A percentile compares a stretch with the other conserved stretches of the same genome.
phyloP scores from a whole-genome alignment of 2,329 filamentous ascomycete species.

The Diaporthe sp. region DNA sequence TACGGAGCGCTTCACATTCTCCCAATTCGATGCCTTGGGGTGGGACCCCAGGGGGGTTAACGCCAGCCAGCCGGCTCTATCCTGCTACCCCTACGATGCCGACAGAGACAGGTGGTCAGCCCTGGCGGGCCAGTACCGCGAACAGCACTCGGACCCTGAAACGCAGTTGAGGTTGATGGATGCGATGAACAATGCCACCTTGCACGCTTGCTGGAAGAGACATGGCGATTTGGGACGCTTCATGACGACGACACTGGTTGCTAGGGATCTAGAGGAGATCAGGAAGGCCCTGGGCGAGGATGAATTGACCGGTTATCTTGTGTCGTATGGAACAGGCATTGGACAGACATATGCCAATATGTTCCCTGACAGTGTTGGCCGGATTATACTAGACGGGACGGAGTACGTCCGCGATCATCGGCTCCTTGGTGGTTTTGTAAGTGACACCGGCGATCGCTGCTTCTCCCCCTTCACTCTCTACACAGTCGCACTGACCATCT shows the following conservation, averaged over 20 bases:
- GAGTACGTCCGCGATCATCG: constrained; percentile 63
- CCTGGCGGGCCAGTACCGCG: constrained; percentile 55
- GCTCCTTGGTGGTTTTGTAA: constrained; percentile 57
- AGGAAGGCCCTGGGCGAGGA: constrained; percentile 60
- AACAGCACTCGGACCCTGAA: constrained; percentile 52
- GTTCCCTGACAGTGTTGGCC: constrained; percentile 63
- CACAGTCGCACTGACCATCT: background rate
- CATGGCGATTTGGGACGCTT: constrained; percentile 63
- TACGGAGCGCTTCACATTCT: constrained; percentile 58
- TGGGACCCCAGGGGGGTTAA: constrained; percentile 70
- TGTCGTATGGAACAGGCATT: constrained; percentile 67
- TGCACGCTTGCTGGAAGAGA: constrained; percentile 58
- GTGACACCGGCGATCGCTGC: background rate
- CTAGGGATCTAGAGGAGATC: constrained; percentile 64
- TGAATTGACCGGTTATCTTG: constrained; percentile 63
- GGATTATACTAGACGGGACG: constrained; percentile 64
- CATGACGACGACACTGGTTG: constrained; percentile 61
- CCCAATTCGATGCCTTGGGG: constrained; percentile 63
- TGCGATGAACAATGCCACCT: constrained; percentile 61
- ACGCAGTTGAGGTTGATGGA: constrained; percentile 60
- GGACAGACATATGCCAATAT: constrained; percentile 66
- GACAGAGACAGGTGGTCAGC: constrained; percentile 63
- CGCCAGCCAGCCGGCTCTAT: constrained; percentile 58
- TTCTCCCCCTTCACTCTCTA: background rate
- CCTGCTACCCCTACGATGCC: constrained; percentile 62